Conservation (phyloP, 2,329 filamentous ascomycete genomes). For the Talaromyces rugulosus region DNA sequence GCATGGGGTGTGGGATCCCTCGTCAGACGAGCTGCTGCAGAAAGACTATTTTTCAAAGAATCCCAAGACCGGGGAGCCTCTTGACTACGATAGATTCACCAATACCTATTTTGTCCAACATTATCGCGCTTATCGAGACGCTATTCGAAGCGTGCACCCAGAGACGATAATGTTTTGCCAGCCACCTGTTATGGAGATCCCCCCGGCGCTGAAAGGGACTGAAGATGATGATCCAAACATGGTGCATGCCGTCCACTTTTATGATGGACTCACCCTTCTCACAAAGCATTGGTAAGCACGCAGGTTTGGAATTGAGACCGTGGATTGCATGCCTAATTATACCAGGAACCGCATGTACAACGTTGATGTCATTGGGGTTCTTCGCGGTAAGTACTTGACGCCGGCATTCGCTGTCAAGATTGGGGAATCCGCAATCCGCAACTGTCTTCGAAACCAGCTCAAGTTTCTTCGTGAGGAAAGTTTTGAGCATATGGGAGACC, state of each 20-base stretch:
- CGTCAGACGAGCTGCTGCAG: conserved; percentile 68
- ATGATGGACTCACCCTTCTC: conserved; percentile 93
- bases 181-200: conserved; percentile 85
- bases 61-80: conserved; percentile 65
- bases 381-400: conserved; percentile 81
- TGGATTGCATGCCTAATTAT: neutral
- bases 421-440: conserved; percentile 88
- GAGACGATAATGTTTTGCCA: conserved; percentile 86
- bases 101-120: conserved; percentile 88
- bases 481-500: conserved; percentile 78
- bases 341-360: conserved; percentile 85
- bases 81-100: conserved; percentile 82
- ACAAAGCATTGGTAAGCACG: conserved; percentile 79
- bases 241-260: conserved; percentile 92
- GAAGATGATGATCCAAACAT: conserved; percentile 83
- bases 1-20: conserved; percentile 89
- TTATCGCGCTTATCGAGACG: conserved; percentile 70
- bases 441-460: conserved; percentile 86
- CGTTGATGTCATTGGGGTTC: conserved; percentile 86
- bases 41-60: conserved; percentile 86
- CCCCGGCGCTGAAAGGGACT: conserved; percentile 81
- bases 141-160: conserved; percentile 70
- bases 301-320: neutral
- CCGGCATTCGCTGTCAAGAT: conserved; percentile 90
- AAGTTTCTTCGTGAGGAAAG: conserved; percentile 80